Evolutionary conservation across 768 basidiomycete species (phyloP), one percentile per base, ranked within the genome.

Genomic region (Lactarius tabidus): DNA sequence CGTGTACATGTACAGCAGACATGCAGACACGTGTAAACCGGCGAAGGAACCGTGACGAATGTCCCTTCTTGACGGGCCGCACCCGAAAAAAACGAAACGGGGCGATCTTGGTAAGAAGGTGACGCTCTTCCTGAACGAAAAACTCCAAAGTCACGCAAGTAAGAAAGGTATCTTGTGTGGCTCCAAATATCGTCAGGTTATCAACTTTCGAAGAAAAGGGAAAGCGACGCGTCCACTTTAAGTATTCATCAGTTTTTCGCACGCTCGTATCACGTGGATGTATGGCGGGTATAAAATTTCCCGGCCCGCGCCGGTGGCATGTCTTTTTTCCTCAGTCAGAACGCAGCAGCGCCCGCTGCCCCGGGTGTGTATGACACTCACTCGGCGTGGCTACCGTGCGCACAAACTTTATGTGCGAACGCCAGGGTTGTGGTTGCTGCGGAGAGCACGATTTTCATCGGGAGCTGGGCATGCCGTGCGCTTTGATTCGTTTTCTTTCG

Each of bases 101-200:
- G 70, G 78, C 81, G 86, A 84, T 88, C 87, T 87, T 88, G 84
- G 83, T 83, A 75, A 82, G 82, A 78, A 82, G 82, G 80, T 23
- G 75, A 51, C 63, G 36, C 48, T 88, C 85, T 87, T 80, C 87
- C 86, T 84, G 76, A 76, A 75, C 73, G 45, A 71, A 76, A 72
- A 9, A 20, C 79, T 78, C 86, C 87, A 89, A 85, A 82, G 77
- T 76, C 73, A 43, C 41, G 57, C 60, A 66, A 61, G 57, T 66
- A 51, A 26, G 12, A 45, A 45, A n/a, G 6, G 23, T 12, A 26
- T 6, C 26, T 51, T 57, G 51, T 38, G 33, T 35, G 51, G 56
- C 78, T 85, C 81, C 87, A 88, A 89, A 89, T 88, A 87, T 87
- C 85, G 74, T 77, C 78, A 86, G 86, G 87, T 65, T 89, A 81